These are phyloP conservation scores for Fomitopsis palustris DNA, from an alignment of 1,284 basidiomycete genomes.

Conservation along the genomic window DNA sequence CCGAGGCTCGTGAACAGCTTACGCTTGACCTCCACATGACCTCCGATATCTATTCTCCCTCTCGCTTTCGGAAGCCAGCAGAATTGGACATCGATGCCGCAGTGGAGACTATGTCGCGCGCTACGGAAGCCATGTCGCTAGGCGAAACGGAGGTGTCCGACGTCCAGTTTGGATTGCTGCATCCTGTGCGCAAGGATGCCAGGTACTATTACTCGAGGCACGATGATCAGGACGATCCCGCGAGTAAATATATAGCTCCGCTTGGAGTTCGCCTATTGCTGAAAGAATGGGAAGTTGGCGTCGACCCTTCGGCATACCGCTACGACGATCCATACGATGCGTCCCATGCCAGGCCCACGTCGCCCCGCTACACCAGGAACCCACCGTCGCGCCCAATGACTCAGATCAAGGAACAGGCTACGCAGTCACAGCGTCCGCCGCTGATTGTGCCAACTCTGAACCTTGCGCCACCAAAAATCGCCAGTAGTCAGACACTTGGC, in stretches of 20 bases:
- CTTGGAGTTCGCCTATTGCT: slow-evolving; percentile 59
- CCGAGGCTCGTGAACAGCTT: slow-evolving; percentile 55
- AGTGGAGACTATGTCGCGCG: slow-evolving; percentile 44
- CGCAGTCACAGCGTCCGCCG: slow-evolving; percentile 22
- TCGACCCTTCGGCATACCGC: slow-evolving; percentile 44
- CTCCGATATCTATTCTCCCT: slow-evolving; percentile 49
- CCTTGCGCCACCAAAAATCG: slow-evolving; percentile 20
- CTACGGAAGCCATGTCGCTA: slow-evolving; percentile 53
- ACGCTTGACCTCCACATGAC: slow-evolving; percentile 61
- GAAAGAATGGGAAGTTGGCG: slow-evolving; percentile 61
- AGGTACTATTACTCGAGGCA: slow-evolving; percentile 25
- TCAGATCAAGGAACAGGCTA: neutral
- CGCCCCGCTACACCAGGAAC: slow-evolving; percentile 4
- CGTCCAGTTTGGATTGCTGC: slow-evolving; percentile 58
- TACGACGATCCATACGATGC: slow-evolving; percentile 54
- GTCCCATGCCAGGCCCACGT: neutral
- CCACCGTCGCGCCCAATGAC: neutral
- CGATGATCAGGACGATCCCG: slow-evolving; percentile 6
- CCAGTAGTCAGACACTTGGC: slow-evolving; percentile 11
- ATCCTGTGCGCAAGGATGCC: slow-evolving; percentile 36
- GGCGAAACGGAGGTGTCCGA: slow-evolving; percentile 45
- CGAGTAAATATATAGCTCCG: slow-evolving; percentile 28
- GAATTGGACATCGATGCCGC: slow-evolving; percentile 25
- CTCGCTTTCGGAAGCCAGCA: slow-evolving; percentile 32
- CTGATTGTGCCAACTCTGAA: slow-evolving; percentile 7